Evolutionary conservation across 108 stramenopile species (phyloP).

Genomic region (Cyclotella kingstonii): DNA sequence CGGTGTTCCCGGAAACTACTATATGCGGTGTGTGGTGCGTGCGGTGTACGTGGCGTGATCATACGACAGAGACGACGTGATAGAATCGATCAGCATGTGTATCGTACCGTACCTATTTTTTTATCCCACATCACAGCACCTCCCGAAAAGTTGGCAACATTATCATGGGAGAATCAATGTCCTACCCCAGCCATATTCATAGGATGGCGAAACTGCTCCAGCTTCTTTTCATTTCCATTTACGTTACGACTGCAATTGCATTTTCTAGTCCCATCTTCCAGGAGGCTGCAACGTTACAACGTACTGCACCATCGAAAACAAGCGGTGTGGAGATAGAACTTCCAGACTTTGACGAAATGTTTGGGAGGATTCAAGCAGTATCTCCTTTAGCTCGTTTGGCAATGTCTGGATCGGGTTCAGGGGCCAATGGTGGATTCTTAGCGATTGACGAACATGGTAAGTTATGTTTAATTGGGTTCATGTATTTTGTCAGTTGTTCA

Average conservation of each 20-base stretch:
- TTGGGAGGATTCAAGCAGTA: slow-evolving; percentile 55
- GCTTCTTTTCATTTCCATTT: slow-evolving; percentile 13
- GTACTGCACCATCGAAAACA: slow-evolving; percentile 53
- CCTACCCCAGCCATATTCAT: not conserved
- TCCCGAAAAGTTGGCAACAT: too few species aligned
- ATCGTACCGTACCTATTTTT: too few species aligned
- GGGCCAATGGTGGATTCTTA: slow-evolving; percentile 39
- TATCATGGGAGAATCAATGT: not conserved
- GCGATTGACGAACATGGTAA: slow-evolving; percentile 39
- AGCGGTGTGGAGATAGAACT: slow-evolving; percentile 67
- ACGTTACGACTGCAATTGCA: slow-evolving; percentile 18
- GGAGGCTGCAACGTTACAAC: slow-evolving; percentile 43
- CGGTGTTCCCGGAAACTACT: too few species aligned
- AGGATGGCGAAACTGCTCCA: slow-evolving; percentile 1
- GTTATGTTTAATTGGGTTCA: not conserved
- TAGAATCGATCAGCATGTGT: too few species aligned
- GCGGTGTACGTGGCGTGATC: too few species aligned
- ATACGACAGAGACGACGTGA: too few species aligned
- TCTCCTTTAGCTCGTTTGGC: slow-evolving; percentile 57
- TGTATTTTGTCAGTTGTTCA: not conserved
- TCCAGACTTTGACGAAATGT: slow-evolving; percentile 69
- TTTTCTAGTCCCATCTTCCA: slow-evolving; percentile 71
- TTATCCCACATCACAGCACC: too few species aligned
- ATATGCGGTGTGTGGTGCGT: too few species aligned
- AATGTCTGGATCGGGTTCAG: slow-evolving; percentile 39